Percentiles rank a stretch among this genome's conserved stretches.
These are phyloP conservation scores for Fusarium newnesense DNA, from an alignment of 2,329 filamentous ascomycete species.

Conservation along the genomic window DNA sequence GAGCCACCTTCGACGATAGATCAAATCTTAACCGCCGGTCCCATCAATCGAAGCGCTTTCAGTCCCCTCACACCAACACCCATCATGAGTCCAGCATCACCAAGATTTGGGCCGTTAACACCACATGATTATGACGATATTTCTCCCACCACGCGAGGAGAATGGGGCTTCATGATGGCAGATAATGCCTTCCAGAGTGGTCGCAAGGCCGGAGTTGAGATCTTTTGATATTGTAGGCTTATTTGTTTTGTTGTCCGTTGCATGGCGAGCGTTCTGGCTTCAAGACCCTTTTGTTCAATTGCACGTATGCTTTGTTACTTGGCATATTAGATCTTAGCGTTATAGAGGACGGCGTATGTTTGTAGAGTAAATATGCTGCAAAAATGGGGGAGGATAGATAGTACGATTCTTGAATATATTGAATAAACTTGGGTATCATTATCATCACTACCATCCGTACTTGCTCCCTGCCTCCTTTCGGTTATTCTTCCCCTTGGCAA, in stretches of 20 bases:
- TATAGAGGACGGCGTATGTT: conserved; percentile 23
- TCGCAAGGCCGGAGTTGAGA: conserved; percentile 61
- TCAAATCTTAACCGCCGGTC: conserved; percentile 51
- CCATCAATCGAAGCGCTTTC: conserved; percentile 33
- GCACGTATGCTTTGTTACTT: conserved; percentile 8
- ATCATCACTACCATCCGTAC: conserved; percentile 77
- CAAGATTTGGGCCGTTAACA: conserved; percentile 60
- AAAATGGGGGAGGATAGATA: conserved; percentile 5
- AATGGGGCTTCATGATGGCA: conserved; percentile 71
- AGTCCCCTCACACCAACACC: conserved; percentile 39
- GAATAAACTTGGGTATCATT: conserved; percentile 39
- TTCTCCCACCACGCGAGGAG: conserved; percentile 69
- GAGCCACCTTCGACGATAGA: conserved; percentile 54
- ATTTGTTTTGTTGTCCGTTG: conserved; percentile 1
- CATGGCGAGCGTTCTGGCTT: conserved; percentile 22
- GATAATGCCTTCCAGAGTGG: conserved; percentile 56
- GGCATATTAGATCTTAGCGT: conserved; percentile 9
- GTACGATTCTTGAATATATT: conserved; percentile 19
- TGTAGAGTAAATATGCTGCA: neutral
- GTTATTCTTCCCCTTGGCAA: conserved; percentile 82
- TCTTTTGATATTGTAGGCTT: conserved; percentile 19
- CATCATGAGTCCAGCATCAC: conserved; percentile 36
- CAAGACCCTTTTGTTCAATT: conserved; percentile 14
- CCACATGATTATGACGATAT: conserved; percentile 71
- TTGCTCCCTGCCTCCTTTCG: conserved; percentile 82